phyloP scores from a whole-genome alignment of 768 basidiomycete species.

The Suillus plorans region DNA sequence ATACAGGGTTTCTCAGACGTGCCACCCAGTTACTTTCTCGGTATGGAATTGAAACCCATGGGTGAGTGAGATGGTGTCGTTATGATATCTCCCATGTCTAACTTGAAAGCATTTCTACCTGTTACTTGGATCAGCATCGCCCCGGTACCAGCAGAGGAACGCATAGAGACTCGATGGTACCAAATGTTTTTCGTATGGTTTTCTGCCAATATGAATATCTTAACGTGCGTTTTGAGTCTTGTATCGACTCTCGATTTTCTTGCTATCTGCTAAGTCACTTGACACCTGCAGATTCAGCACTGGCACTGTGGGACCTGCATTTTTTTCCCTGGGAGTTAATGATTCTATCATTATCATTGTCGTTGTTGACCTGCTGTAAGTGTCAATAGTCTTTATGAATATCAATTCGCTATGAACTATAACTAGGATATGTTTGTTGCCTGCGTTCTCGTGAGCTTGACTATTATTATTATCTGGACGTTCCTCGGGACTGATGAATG shows the following conservation, averaged over 20 bases:
- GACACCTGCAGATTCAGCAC: constrained; percentile 41
- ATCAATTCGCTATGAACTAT: neutral
- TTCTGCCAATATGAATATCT: constrained; percentile 44
- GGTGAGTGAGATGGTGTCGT: constrained; percentile 24
- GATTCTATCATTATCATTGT: constrained; percentile 42
- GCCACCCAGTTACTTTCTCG: constrained; percentile 29
- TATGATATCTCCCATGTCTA: neutral
- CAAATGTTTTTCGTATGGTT: constrained; percentile 56
- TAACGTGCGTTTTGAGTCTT: constrained; percentile 31
- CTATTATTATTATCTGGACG: neutral
- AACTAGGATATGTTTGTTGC: constrained; percentile 32
- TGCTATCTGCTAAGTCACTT: neutral
- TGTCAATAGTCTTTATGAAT: neutral
- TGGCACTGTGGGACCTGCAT: constrained; percentile 50
- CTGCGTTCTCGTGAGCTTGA: constrained; percentile 38
- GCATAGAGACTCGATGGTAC: constrained; percentile 41
- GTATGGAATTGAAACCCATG: constrained; percentile 42
- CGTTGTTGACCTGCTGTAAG: constrained; percentile 46
- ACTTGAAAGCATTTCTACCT: neutral
- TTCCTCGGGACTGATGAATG: neutral
- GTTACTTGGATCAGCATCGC: constrained; percentile 29
- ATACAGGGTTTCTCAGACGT: constrained; percentile 16
- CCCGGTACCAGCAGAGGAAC: constrained; percentile 35
- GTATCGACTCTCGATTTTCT: neutral
- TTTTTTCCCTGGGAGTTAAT: constrained; percentile 45